Conservation (phyloP, 108 stramenopile species). For the Nannochloropsis oceanica region DNA sequence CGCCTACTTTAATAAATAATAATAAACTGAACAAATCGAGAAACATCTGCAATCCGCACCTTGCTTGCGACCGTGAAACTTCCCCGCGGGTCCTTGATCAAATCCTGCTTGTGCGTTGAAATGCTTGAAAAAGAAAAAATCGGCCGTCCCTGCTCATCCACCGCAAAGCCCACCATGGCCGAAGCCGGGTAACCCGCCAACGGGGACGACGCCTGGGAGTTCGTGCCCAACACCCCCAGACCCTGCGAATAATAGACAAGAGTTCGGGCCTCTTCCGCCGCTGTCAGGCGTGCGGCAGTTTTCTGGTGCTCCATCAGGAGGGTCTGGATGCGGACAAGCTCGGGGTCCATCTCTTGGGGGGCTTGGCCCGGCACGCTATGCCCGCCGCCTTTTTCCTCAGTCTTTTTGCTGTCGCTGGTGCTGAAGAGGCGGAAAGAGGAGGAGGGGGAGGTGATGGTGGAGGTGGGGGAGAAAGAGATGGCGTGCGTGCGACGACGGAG, state of each 20-base stretch:
- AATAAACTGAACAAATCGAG: too few species aligned
- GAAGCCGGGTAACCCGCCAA: constrained; percentile 63
- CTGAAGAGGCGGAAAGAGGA: background rate
- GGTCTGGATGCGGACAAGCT: background rate
- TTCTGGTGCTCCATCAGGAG: constrained; percentile 22
- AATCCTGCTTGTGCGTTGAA: constrained; percentile 75
- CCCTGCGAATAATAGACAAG: constrained; percentile 33
- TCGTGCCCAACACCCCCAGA: constrained; percentile 38
- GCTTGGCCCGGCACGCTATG: background rate
- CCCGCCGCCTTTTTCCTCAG: background rate
- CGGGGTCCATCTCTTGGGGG: background rate
- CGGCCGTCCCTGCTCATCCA: constrained; percentile 65
- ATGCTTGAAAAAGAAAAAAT: constrained; percentile 78
- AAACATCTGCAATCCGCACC: too few species aligned
- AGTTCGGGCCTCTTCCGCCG: constrained; percentile 33
- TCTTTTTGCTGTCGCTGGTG: background rate
- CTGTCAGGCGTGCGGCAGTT: constrained; percentile 23
- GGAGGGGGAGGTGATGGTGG: background rate
- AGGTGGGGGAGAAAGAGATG: too few species aligned
- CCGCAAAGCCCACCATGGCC: constrained; percentile 80
- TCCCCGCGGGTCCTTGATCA: constrained; percentile 55
- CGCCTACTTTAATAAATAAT: too few species aligned
- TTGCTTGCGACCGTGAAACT: constrained; percentile 72
- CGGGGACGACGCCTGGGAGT: constrained; percentile 5
- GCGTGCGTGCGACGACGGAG: too few species aligned